Base-by-base conservation (phyloP, 2,329 filamentous ascomycete genomes). In the Scytalidium sp. region DNA sequence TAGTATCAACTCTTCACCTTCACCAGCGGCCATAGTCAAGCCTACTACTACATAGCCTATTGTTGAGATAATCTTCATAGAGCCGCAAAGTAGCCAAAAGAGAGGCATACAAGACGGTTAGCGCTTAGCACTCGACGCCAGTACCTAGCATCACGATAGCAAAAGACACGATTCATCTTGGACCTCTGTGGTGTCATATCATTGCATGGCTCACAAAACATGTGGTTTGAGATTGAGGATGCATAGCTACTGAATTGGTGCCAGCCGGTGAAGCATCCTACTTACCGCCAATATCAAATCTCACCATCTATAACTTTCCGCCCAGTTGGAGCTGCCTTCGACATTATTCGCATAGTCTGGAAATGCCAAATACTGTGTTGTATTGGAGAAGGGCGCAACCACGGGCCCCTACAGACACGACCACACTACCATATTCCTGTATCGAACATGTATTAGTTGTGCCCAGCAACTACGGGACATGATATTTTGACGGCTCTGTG, bases 141-240 rank as follows among this genome's bases (percentile, higher is more conserved):
- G 78, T 80, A 81, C 79, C 81, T 87, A 88, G 84, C 81, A 82
- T 81, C 79, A 84, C 80, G 83, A 83, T 88, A 88, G 85, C 84
- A 86, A 81, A 85, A 75, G 69, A 73, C 67, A 72, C 70, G 61
- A 65, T 64, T 65, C 51, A 65, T 66, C 61, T 62, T 64, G 64
- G 64, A 65, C 62, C 56, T 66, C 60, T 63, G 56, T 46, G 51
- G 58, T 63, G 60, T 64, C 61, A 64, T 59, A 55, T 61, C 58
- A 55, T 59, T 63, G 62, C 58, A 62, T 63, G 60, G 61, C 59
- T 57, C 51, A 47, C 47, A 43, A 54, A 55, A 49, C 27, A 19
- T 41, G 41, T 47, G 32, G 27, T 42, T 29, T 56, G 45, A 19
- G 44, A 44, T 8, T 41, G 46, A 46, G 19, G 21, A 39, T 46